Base-by-base conservation (phyloP, 1,284 basidiomycete genomes). In the Pseudozyma tsukubaensis region DNA sequence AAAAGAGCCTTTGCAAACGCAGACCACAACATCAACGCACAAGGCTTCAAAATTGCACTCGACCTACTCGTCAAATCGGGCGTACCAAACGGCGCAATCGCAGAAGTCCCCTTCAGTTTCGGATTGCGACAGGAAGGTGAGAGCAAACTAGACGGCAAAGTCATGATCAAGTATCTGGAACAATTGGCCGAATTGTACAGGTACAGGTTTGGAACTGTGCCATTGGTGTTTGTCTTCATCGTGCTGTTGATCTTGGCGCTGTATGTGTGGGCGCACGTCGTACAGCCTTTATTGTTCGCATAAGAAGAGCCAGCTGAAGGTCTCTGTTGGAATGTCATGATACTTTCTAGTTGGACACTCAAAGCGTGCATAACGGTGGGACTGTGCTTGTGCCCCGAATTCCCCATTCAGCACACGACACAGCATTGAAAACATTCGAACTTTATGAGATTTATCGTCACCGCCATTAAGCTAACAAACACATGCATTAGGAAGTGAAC, bases 1-100 rank as follows among this genome's bases (percentile, higher is more conserved):
- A 86, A 85, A 63, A 85, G 86, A 3, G 43, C 40, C 12, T 76
- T 76, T 19, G 32, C 32, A 0, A 36, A 43, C 4, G 73, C 73
- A 0, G 73, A 71, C 16, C 56, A 37, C 16, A 48, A 64, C 19
- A 72, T 76, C 64, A 76, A 76, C 37, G 68, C 73, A 1, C 64
- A 72, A 24, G 73, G 73, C 8, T 76, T 76, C 59, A 76, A 76
- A 48, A 76, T 76, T 50, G 73, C 73, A 0, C 51, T 76, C n/a
- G 73, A 76, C 36, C 59, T 76, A 3, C 55, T 76, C 37, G 68
- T 76, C 58, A 76, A 76, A 35, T 53, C 53, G 4, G 60, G 65
- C 14, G 65, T 76, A 11, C 50, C 60, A 9, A 59, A 48, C 21
- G 34, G 36, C 37, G 73, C n/a, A 6, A 66, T 76, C 42, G 61